A percentile compares a stretch with the other conserved stretches of the same genome.
These are phyloP conservation scores for Lathyrus aphaca DNA, from an alignment of 306 rosid species.

Conservation along the genomic window DNA sequence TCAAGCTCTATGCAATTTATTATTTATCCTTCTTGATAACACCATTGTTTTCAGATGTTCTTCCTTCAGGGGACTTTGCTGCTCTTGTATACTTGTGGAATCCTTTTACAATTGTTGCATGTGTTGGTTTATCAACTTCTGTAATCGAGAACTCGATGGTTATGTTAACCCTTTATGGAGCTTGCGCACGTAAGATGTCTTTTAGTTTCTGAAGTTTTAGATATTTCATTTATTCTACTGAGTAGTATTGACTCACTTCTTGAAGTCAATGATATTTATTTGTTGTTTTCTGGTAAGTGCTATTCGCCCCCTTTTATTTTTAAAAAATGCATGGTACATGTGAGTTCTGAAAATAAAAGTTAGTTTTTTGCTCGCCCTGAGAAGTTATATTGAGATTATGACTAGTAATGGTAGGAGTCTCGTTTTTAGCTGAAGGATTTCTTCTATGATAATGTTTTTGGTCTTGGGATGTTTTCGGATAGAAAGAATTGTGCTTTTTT, in stretches of 20 bases:
- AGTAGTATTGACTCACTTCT: neutral
- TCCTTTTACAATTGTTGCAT: slow-evolving; percentile 55
- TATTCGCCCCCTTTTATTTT: slow-evolving; percentile 3
- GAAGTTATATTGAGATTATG: slow-evolving; percentile 21
- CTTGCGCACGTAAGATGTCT: slow-evolving; percentile 46
- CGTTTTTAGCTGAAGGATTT: slow-evolving; percentile 20
- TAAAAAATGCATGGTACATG: neutral
- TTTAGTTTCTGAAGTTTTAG: slow-evolving; percentile 14
- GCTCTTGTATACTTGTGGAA: slow-evolving; percentile 56
- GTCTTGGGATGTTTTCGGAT: slow-evolving; percentile 23
- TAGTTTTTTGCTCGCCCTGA: neutral
- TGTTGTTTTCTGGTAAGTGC: slow-evolving; percentile 26
- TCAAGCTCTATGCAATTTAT: slow-evolving; percentile 21
- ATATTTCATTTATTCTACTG: slow-evolving; percentile 27
- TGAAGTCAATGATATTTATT: slow-evolving; percentile 15
- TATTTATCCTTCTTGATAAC: slow-evolving; percentile 28
- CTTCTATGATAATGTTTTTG: slow-evolving; percentile 29
- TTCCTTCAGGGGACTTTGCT: slow-evolving; percentile 54
- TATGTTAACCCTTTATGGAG: slow-evolving; percentile 57
- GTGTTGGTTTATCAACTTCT: slow-evolving; percentile 60
- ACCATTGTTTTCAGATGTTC: slow-evolving; percentile 45
- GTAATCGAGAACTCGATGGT: slow-evolving; percentile 52
- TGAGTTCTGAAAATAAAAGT: slow-evolving; percentile 16
- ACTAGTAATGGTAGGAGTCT: slow-evolving; percentile 14
- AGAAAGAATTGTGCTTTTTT: neutral